Evolutionary conservation across 768 basidiomycete species (phyloP).

Genomic region (Xerocomellus amylosporus): DNA sequence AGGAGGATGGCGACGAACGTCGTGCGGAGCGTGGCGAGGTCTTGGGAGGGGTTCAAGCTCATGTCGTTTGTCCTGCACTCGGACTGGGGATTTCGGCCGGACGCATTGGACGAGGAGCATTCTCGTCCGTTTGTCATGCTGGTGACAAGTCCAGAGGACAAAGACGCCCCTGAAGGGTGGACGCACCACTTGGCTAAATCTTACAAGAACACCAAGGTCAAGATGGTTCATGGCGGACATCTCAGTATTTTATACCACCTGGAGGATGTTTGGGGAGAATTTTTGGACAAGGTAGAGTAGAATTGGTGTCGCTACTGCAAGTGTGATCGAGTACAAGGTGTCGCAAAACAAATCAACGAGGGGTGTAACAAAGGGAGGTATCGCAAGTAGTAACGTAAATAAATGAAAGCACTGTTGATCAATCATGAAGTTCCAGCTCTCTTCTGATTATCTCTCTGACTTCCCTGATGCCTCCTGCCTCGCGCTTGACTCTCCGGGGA

Average conservation of each 20-base stretch:
- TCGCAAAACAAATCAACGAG: conserved; percentile 26
- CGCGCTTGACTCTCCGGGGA: conserved; percentile 67
- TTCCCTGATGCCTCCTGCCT: conserved; percentile 71
- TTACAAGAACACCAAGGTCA: conserved; percentile 44
- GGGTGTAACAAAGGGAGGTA: conserved; percentile 5
- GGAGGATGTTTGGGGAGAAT: conserved; percentile 45
- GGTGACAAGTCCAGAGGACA: conserved; percentile 42
- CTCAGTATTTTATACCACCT: conserved; percentile 44
- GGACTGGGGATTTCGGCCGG: conserved; percentile 50
- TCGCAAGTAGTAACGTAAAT: conserved; percentile 20
- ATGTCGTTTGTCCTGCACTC: conserved; percentile 42
- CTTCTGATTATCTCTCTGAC: conserved; percentile 79
- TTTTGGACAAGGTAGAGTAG: conserved; percentile 21
- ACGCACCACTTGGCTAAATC: conserved; percentile 47
- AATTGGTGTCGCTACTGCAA: not conserved
- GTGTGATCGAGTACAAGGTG: conserved; percentile 10
- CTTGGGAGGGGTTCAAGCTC: conserved; percentile 54
- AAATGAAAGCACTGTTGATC: conserved; percentile 31
- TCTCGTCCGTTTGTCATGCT: conserved; percentile 45
- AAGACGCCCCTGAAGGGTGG: conserved; percentile 40
- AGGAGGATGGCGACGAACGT: conserved; percentile 40
- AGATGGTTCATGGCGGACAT: conserved; percentile 48
- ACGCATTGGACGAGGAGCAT: conserved; percentile 44
- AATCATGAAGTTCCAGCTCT: conserved; percentile 72
- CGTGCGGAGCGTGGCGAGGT: conserved; percentile 44